These are phyloP conservation scores for Yamadazyma takamatsuzukensis DNA, from an alignment of 805 yeast species.

Conservation along the genomic window DNA sequence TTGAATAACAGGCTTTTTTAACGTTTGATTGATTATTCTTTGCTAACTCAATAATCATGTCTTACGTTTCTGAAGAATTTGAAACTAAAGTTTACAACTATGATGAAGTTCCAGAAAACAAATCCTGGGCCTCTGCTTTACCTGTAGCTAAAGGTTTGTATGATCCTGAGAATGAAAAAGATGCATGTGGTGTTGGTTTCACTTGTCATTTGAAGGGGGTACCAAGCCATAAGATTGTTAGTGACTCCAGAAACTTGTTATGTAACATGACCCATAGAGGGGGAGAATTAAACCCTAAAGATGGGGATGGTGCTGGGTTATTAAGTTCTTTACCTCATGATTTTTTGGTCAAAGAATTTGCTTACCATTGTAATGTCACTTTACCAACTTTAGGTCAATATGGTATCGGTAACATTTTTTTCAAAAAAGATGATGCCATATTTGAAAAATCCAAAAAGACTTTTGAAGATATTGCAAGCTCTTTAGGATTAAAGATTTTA, in stretches of 20 bases:
- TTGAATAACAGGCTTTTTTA: no score
- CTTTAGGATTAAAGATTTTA: conserved; percentile 74
- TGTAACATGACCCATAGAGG: conserved; percentile 99
- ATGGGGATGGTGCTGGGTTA: conserved; percentile 99
- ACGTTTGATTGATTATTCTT: not conserved
- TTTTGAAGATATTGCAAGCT: conserved; percentile 75
- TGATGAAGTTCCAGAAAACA: conserved; percentile 74
- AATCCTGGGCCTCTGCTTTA: conserved; percentile 87
- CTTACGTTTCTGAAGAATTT: conserved; percentile 39
- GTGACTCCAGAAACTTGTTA: conserved; percentile 81
- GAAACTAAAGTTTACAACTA: conserved; percentile 51
- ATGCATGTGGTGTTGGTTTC: conserved; percentile 98
- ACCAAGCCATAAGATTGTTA: conserved; percentile 84
- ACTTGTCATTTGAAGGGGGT: conserved; percentile 90
- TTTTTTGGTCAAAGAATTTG: conserved; percentile 81
- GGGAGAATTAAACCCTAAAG: conserved; percentile 95
- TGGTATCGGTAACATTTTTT: conserved; percentile 92
- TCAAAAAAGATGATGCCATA: conserved; percentile 78
- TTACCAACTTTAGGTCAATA: conserved; percentile 83
- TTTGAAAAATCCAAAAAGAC: conserved; percentile 67
- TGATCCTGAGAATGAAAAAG: conserved; percentile 91
- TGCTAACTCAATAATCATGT: conserved; percentile 19
- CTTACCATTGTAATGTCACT: conserved; percentile 58
- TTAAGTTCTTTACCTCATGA: conserved; percentile 89
- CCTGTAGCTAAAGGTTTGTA: conserved; percentile 87